Percentiles rank a stretch among this genome's conserved stretches.
phyloP scores from a whole-genome alignment of 208 protist species.

The Leishmania major region DNA sequence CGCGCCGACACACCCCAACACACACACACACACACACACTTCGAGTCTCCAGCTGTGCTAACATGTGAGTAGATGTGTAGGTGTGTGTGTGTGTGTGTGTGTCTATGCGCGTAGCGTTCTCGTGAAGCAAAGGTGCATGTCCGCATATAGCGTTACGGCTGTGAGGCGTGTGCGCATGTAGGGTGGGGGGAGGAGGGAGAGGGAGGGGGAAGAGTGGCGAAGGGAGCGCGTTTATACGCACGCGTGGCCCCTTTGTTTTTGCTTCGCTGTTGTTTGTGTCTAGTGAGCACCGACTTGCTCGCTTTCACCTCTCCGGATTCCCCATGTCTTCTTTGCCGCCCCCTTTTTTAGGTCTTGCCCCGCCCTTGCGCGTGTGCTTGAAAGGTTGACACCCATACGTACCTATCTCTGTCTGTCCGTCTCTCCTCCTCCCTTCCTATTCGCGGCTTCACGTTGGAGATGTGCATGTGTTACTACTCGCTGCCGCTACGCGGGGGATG shows the following conservation, averaged over 20 bases:
- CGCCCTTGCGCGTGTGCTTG: too few relatives aligned
- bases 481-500: neutral
- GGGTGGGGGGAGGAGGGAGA: neutral
- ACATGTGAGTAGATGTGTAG: neutral
- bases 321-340: too few relatives aligned
- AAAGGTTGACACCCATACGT: neutral
- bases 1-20: neutral
- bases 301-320: too few relatives aligned
- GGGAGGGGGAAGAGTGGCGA: neutral
- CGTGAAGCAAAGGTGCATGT: neutral
- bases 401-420: neutral
- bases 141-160: neutral
- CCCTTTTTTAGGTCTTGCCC: neutral
- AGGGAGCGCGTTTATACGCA: neutral
- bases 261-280: too few relatives aligned
- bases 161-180: neutral
- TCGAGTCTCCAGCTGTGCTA: neutral
- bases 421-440: neutral
- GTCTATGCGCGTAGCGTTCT: neutral
- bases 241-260: neutral
- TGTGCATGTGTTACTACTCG: neutral
- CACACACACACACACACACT: neutral
- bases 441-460: neutral
- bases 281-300: too few relatives aligned
- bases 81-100: neutral